A percentile compares a stretch with the other conserved stretches of the same genome.
Conservation (phyloP, 1,284 basidiomycete species). For the Cryptococcus jaspeensis region DNA sequence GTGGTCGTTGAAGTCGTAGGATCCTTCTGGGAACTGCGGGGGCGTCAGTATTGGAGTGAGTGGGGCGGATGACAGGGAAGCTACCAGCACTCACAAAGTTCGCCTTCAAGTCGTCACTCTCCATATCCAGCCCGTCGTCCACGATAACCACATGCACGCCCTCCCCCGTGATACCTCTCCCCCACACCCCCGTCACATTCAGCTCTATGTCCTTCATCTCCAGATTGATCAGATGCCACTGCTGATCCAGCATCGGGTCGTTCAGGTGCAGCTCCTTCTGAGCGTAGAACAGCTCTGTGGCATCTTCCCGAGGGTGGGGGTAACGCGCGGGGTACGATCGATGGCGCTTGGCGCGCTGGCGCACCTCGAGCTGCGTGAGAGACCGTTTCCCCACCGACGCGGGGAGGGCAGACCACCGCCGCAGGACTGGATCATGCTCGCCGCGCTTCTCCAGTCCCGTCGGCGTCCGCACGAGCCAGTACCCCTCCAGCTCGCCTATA, state of each 20-base stretch:
- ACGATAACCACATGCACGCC: constrained; percentile 87
- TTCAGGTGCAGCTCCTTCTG: constrained; percentile 61
- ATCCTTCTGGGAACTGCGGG: constrained; percentile 75
- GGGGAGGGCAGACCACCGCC: constrained; percentile 21
- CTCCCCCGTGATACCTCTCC: constrained; percentile 78
- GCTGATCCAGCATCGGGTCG: constrained; percentile 83
- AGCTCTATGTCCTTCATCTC: constrained; percentile 54
- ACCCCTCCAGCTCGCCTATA: constrained; percentile 75
- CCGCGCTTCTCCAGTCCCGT: constrained; percentile 12
- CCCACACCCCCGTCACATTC: constrained; percentile 58
- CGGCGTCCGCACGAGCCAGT: constrained; percentile 76
- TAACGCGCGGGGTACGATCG: constrained; percentile 4
- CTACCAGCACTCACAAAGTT: constrained; percentile 74
- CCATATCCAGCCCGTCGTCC: constrained; percentile 94
- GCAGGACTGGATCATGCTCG: constrained; percentile 17
- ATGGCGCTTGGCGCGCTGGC: constrained; percentile 28
- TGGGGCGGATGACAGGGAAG: too few relatives aligned
- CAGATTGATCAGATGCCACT: constrained; percentile 74
- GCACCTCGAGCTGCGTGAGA: constrained; percentile 20
- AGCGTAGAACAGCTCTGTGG: constrained; percentile 52
- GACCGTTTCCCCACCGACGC: constrained; percentile 11
- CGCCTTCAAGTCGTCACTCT: constrained; percentile 76
- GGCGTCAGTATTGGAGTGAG: constrained; percentile 1
- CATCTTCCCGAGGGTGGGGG: constrained; percentile 54
- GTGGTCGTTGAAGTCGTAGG: constrained; percentile 97